Base-by-base conservation (phyloP, 2,329 filamentous ascomycete genomes). In the Anthostomella pinea region DNA sequence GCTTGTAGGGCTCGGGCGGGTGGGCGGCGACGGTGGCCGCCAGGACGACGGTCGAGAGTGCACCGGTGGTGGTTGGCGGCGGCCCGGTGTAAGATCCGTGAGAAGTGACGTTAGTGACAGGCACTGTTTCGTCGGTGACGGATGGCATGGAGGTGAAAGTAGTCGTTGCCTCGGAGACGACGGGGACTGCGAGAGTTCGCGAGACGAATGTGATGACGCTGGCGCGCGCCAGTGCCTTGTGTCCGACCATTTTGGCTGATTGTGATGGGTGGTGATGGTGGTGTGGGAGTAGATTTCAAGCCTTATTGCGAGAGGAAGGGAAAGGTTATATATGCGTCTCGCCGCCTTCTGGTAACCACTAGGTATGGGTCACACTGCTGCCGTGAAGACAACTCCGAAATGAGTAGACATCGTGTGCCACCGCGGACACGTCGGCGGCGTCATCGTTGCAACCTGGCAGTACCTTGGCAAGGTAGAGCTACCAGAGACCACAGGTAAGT, bases 1-100 rank as follows among this genome's bases (percentile, higher is more conserved):
- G 83, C 4, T 81, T 81, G 6, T 74, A 77, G 0, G 75, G 70
- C 19, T 74, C 72, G 1, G 81, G 71, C 8, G 80, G 78, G 1
- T 75, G 57, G 1, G 73, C 66, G 1, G 75, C 63, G 32, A 91
- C 73, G 1, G 74, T 75, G 0, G 76, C 60, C 0, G 75, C 79
- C 0, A 81, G 45, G 0, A 79, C 70, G 1, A 64, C 66, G 3
- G 74, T 83, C 6, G 71, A 74, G 3, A 85, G 59, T 15, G 85
- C 86, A 4, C 86, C 86, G 0, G 79, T 87, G 0, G 78, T 85
- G 0, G 82, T 85, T 0, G 70, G 60, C 0, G 82, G 65, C 0
- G 73, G 73, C 3, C 85, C 86, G 3, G 64, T 76, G 59, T 70
- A 91, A 0, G 83, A 73, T 1, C 84, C 85, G 56, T 91, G 85